phyloP scores from a whole-genome alignment of 2,329 filamentous ascomycete species.

The Neopestalotiopsis rosae region DNA sequence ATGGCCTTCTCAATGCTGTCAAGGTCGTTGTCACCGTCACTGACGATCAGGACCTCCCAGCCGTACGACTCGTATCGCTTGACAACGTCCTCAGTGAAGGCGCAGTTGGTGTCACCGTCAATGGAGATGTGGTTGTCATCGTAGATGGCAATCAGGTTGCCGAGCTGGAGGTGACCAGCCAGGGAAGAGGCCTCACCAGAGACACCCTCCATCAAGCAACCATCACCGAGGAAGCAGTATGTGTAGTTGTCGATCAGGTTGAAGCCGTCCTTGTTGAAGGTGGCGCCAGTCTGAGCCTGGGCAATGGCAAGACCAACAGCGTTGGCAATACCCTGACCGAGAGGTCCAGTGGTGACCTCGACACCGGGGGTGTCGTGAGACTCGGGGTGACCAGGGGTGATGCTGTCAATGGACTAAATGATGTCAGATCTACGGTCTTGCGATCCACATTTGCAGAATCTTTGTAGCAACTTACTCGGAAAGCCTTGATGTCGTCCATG shows the following conservation, averaged over 20 bases:
- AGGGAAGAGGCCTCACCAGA: conserved; percentile 89
- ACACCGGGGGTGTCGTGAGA: conserved; percentile 94
- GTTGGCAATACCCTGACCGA: conserved; percentile 96
- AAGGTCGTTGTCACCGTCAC: conserved; percentile 88
- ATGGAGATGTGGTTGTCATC: conserved; percentile 98
- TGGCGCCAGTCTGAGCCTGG: conserved; percentile 86
- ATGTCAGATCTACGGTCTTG: conserved; percentile 23
- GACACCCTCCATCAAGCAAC: conserved; percentile 98
- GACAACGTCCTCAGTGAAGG: conserved; percentile 95
- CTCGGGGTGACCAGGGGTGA: conserved; percentile 95
- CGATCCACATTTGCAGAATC: neutral
- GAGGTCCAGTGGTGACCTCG: conserved; percentile 97
- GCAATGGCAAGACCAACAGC: conserved; percentile 98
- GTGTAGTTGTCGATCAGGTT: conserved; percentile 96
- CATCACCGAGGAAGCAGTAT: conserved; percentile 95
- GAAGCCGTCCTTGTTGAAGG: conserved; percentile 97
- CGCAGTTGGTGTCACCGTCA: conserved; percentile 93
- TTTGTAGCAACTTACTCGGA: conserved; percentile 73
- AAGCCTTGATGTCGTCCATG: conserved; percentile 92
- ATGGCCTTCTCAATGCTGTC: conserved; percentile 88
- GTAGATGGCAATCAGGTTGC: conserved; percentile 95
- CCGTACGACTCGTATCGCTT: conserved; percentile 97
- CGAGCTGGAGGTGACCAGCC: conserved; percentile 95
- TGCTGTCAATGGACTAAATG: conserved; percentile 62
- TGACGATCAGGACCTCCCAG: conserved; percentile 88